phyloP scores from a whole-genome alignment of 1,139 yeast species.

The Geotrichum phurueaensis region DNA sequence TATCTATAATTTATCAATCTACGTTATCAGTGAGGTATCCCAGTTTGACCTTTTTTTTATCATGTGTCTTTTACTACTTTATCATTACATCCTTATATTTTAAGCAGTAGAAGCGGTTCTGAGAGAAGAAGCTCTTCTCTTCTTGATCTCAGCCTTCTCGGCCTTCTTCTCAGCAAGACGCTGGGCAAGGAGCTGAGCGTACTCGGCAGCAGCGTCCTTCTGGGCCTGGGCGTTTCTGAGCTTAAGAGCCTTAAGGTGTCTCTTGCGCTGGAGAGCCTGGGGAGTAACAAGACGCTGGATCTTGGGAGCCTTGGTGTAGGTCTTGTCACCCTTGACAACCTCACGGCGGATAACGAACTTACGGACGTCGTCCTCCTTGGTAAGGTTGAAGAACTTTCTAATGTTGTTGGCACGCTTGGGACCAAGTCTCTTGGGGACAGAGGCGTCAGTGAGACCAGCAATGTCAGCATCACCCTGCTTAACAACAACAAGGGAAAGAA shows the following conservation, averaged over 20 bases:
- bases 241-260: constrained; percentile 91
- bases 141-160: constrained; percentile 94
- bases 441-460: constrained; percentile 90
- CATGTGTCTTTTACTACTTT: constrained; percentile 4
- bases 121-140: constrained; percentile 99
- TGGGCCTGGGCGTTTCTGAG: constrained; percentile 96
- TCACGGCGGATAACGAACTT: constrained; percentile 98
- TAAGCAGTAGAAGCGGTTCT: constrained; percentile 41
- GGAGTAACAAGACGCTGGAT: constrained; percentile 99
- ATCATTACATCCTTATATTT: constrained; percentile 11
- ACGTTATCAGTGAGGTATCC: background rate
- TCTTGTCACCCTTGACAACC: constrained; percentile 95
- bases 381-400: constrained; percentile 97
- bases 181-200: constrained; percentile 97
- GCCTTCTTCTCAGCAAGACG: constrained; percentile 97
- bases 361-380: constrained; percentile 94
- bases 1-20: background rate
- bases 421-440: constrained; percentile 98
- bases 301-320: constrained; percentile 99
- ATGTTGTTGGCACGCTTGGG: constrained; percentile 99
- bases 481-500: constrained; percentile 83
- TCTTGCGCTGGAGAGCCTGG: constrained; percentile 98
- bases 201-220: constrained; percentile 99
- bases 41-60: background rate
- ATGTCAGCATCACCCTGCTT: constrained; percentile 97